Base-by-base conservation (phyloP, 2,329 filamentous ascomycete species). In the Sclerotinia trifoliorum region DNA sequence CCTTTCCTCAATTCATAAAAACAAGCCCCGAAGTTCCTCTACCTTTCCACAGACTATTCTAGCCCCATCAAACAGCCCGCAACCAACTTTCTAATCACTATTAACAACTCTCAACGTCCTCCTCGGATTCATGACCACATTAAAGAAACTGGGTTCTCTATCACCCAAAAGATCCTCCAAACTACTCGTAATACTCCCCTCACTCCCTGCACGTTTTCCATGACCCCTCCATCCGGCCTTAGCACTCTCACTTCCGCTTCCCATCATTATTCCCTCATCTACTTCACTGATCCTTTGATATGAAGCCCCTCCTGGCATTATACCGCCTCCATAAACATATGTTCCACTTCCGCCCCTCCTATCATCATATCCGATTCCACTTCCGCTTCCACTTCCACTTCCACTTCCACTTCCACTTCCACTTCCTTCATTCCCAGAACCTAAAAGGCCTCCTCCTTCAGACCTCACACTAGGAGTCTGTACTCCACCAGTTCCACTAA, bases 111-210 rank as follows among this genome's bases (percentile, higher is more conserved):
- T 81, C 79, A 92, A 79, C 74, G 88, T 91, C 75, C 89, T 81
- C 74, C 88, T 82, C 29, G 89, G 89, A 70, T 88, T 89, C 78
- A 92, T 78, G 74, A 91, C 79, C 39, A 91, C 88, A 62, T 84
- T 90, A 77, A 90, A 87, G 79, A 92, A 93, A 68, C 84, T 90
- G 69, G 90, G 90, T 77, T 92, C 88, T 70, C 88, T 83, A 0
- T 85, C 86, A 4, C 81, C 82, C 21, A 90, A 74, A 70, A 91
- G 74, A 73, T 89, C 86, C 67, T 88, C 86, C 51, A 78, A 79
- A 26, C 74, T 73, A 63, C 77, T 78, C 64, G 78, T 80, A 29
- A 75, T 77, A 17, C 78, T 80, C 4, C 77, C 56, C 35, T 49
- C 65, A 44, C 67, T 46, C 26, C 35, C 65, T 35, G 42, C 52